Evolutionary conservation across 768 basidiomycete species (phyloP).

Genomic region (Suillus brevipes): DNA sequence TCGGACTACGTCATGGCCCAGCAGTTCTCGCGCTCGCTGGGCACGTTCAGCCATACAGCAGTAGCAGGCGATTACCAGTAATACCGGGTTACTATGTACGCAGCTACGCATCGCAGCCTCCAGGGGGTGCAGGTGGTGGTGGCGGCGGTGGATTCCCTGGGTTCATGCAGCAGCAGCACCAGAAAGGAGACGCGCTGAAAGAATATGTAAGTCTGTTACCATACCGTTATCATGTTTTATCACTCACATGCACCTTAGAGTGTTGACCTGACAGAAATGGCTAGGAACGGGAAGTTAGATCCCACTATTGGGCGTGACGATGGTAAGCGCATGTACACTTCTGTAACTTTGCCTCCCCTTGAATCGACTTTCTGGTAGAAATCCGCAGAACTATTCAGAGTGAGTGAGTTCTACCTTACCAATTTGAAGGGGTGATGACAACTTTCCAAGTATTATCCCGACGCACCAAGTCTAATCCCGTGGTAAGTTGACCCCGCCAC

Average conservation of each 20-base stretch:
- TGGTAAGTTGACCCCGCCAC: slow-evolving; percentile 44
- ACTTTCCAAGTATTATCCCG: slow-evolving; percentile 67
- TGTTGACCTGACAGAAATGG: slow-evolving; percentile 81
- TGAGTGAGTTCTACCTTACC: slow-evolving; percentile 52
- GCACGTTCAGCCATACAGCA: background rate
- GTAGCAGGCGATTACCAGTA: background rate
- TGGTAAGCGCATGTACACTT: slow-evolving; percentile 38
- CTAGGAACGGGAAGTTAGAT: slow-evolving; percentile 82
- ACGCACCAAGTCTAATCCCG: slow-evolving; percentile 90
- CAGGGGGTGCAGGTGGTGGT: slow-evolving; percentile 37
- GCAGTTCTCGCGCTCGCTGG: slow-evolving; percentile 13
- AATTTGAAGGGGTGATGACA: background rate
- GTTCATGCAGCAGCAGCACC: slow-evolving; percentile 60
- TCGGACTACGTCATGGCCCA: slow-evolving; percentile 23
- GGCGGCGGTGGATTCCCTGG: slow-evolving; percentile 58
- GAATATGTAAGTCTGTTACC: slow-evolving; percentile 60
- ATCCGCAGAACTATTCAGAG: slow-evolving; percentile 91
- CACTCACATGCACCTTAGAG: slow-evolving; percentile 45
- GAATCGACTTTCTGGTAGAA: slow-evolving; percentile 42
- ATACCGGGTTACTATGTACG: slow-evolving; percentile 22
- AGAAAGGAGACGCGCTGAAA: slow-evolving; percentile 85
- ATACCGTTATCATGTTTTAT: slow-evolving; percentile 27
- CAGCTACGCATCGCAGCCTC: slow-evolving; percentile 50
- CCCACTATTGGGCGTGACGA: slow-evolving; percentile 90
- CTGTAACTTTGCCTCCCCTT: background rate